Percentiles rank a stretch among this genome's conserved stretches.
phyloP scores from a whole-genome alignment of 768 basidiomycete species.

The Phylloporus arenicola region DNA sequence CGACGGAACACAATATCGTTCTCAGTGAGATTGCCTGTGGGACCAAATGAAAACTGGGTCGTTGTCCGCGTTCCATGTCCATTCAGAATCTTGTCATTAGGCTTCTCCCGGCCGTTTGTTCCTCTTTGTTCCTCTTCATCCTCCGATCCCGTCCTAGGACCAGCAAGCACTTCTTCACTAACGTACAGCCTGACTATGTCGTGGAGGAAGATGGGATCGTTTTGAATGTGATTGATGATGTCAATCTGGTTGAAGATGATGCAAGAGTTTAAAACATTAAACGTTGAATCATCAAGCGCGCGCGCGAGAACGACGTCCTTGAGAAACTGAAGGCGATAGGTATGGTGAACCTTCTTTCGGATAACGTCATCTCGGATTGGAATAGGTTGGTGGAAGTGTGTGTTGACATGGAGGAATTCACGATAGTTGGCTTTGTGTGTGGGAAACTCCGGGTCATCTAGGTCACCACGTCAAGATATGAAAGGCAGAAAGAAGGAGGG shows the following conservation, averaged over 20 bases:
- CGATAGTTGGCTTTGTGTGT: slow-evolving; percentile 96
- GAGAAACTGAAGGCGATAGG: slow-evolving; percentile 93
- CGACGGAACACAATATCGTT: slow-evolving; percentile 53
- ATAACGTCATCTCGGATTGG: slow-evolving; percentile 70
- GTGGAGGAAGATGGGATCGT: slow-evolving; percentile 66
- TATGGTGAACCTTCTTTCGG: slow-evolving; percentile 90
- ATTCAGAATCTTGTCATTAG: slow-evolving; percentile 34
- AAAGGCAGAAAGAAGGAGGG: slow-evolving; percentile 1
- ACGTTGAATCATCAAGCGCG: slow-evolving; percentile 91
- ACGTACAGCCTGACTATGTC: slow-evolving; percentile 76
- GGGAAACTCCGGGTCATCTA: slow-evolving; percentile 97
- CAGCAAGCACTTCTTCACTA: slow-evolving; percentile 58
- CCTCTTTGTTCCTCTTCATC: slow-evolving; percentile 24
- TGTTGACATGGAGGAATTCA: slow-evolving; percentile 77
- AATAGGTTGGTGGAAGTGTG: slow-evolving; percentile 88
- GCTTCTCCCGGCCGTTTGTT: slow-evolving; percentile 35
- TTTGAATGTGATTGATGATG: slow-evolving; percentile 86
- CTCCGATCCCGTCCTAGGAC: slow-evolving; percentile 29
- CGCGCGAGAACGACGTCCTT: slow-evolving; percentile 98
- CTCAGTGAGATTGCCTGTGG: slow-evolving; percentile 51
- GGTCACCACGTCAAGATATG: slow-evolving; percentile 13
- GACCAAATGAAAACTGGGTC: slow-evolving; percentile 47
- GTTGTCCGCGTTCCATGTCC: slow-evolving; percentile 24
- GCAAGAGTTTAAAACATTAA: slow-evolving; percentile 94
- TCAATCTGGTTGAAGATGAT: slow-evolving; percentile 99